These are phyloP conservation scores for Cicer arietinum DNA, from an alignment of 306 rosid genomes.

Conservation along the genomic window DNA sequence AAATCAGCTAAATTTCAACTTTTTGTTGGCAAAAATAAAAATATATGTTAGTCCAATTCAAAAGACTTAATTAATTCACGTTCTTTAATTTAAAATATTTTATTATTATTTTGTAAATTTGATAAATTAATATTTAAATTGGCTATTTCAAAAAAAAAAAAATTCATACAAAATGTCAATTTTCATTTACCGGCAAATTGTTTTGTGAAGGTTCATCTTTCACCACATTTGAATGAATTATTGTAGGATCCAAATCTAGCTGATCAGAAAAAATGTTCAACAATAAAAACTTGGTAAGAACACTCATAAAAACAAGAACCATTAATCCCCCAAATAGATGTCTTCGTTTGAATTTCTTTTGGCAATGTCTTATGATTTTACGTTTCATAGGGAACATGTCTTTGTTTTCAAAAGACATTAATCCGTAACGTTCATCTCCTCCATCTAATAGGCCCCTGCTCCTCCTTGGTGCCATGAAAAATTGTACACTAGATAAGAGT, in stretches of 20 bases:
- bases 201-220: constrained; percentile 21
- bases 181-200: constrained; percentile 47
- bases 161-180: neutral
- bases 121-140: too few relatives aligned
- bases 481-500: neutral
- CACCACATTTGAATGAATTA: constrained; percentile 24
- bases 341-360: constrained; percentile 24
- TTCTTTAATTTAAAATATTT: too few relatives aligned
- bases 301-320: constrained; percentile 48
- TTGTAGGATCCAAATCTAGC: neutral
- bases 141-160: too few relatives aligned
- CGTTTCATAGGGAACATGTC: constrained; percentile 22
- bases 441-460: constrained; percentile 51
- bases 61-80: too few relatives aligned
- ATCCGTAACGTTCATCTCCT: constrained; percentile 42
- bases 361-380: constrained; percentile 40
- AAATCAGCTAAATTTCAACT: too few relatives aligned
- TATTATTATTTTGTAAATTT: too few relatives aligned
- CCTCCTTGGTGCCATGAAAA: constrained; percentile 45
- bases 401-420: constrained; percentile 19
- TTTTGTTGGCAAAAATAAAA: too few relatives aligned
- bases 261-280: constrained; percentile 50
- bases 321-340: constrained; percentile 43
- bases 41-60: too few relatives aligned
- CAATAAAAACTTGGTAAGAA: constrained; percentile 52